Evolutionary conservation across 805 yeast genomes (phyloP).

Genomic region (Groenewaldozyma tartarivorans): DNA sequence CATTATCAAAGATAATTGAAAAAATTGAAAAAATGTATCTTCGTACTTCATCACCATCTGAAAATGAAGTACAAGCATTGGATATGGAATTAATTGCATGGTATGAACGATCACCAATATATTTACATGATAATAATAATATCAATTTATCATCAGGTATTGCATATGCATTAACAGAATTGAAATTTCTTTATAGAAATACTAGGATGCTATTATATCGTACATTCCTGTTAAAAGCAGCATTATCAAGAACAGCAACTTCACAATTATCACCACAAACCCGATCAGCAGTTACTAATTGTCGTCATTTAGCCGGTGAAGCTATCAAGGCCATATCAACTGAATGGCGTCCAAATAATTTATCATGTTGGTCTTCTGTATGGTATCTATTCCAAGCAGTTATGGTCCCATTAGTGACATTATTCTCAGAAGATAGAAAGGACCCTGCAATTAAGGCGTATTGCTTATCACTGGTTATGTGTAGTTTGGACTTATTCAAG

Average conservation of each 20-base stretch:
- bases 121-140: neutral
- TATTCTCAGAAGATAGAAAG: slow-evolving; percentile 2
- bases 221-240: neutral
- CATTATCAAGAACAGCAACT: neutral
- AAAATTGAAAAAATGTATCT: slow-evolving; percentile 1
- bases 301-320: neutral
- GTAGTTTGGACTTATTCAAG: neutral
- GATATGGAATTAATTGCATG: neutral
- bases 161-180: neutral
- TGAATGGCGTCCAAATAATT: neutral
- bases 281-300: neutral
- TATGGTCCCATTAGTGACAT: neutral
- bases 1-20: neutral
- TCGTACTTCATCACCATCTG: neutral
- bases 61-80: neutral
- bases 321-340: slow-evolving; percentile 1
- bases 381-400: slow-evolving; percentile 3
- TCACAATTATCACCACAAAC: neutral
- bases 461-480: neutral
- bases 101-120: neutral
- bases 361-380: slow-evolving; percentile 2
- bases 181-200: too few relatives aligned
- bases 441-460: neutral
- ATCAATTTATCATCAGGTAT: neutral
- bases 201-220: neutral